Conservation (phyloP, 306 rosid species). For the Prosopis cineraria region DNA sequence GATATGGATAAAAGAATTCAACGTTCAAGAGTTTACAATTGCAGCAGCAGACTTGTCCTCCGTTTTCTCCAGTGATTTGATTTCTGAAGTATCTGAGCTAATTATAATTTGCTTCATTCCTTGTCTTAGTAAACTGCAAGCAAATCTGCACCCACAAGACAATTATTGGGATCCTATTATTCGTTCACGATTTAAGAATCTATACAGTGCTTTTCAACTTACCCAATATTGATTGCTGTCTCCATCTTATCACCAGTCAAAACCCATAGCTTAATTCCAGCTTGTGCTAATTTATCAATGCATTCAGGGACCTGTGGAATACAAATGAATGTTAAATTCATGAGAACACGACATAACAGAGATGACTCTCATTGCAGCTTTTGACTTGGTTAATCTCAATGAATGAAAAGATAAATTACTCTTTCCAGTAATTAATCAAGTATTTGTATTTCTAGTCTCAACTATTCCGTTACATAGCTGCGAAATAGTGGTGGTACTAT, state of each 20-base stretch:
- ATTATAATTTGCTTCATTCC: constrained; percentile 69
- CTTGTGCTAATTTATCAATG: constrained; percentile 83
- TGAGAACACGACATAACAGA: neutral
- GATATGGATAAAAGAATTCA: neutral
- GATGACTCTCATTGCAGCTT: neutral
- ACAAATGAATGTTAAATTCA: constrained; percentile 7
- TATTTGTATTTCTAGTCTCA: neutral
- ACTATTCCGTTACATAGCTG: neutral
- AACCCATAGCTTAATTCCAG: constrained; percentile 80
- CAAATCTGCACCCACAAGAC: constrained; percentile 49
- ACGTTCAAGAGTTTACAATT: constrained; percentile 31
- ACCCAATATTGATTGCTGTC: constrained; percentile 80
- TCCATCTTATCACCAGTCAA: constrained; percentile 89
- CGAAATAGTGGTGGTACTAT: neutral
- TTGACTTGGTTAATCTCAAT: neutral
- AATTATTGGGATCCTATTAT: neutral
- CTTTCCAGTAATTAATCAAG: neutral
- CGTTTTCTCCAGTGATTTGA: constrained; percentile 56
- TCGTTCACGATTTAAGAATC: neutral
- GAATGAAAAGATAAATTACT: neutral
- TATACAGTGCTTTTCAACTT: neutral
- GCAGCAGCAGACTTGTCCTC: constrained; percentile 49
- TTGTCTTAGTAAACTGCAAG: constrained; percentile 79
- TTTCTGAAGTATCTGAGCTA: constrained; percentile 66
- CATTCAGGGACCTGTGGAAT: constrained; percentile 68